Percentiles rank a stretch among this genome's conserved stretches.
phyloP scores from a whole-genome alignment of 1,284 basidiomycete species.

The Ceratobasidium sp. region DNA sequence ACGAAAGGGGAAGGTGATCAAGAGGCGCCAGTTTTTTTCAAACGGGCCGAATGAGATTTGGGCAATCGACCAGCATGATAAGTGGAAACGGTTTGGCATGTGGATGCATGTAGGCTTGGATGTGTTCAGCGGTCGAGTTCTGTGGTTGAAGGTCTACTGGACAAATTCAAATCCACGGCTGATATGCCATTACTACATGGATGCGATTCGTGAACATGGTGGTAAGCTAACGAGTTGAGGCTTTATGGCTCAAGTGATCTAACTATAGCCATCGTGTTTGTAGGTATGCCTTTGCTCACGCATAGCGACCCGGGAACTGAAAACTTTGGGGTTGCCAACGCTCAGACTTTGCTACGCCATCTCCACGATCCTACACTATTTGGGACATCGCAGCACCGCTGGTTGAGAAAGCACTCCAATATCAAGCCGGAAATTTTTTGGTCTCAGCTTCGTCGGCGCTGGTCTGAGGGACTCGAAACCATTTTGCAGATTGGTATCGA shows the following conservation, averaged over 20 bases:
- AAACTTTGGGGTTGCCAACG: slow-evolving; percentile 61
- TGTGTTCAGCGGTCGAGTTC: slow-evolving; percentile 55
- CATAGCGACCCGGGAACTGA: slow-evolving; percentile 62
- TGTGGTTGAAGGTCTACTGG: slow-evolving; percentile 63
- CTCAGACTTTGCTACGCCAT: slow-evolving; percentile 58
- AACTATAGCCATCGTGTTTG: too few relatives aligned
- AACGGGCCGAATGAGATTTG: slow-evolving; percentile 61
- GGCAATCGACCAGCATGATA: slow-evolving; percentile 63
- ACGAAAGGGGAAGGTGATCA: neutral
- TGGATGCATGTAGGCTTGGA: slow-evolving; percentile 60
- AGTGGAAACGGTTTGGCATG: slow-evolving; percentile 61
- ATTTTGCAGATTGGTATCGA: slow-evolving; percentile 54
- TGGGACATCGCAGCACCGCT: slow-evolving; percentile 59
- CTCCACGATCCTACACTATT: slow-evolving; percentile 56
- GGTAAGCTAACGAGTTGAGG: too few relatives aligned
- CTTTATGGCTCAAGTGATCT: too few relatives aligned
- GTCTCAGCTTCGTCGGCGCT: slow-evolving; percentile 55
- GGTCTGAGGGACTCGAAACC: slow-evolving; percentile 57
- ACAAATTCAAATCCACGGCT: slow-evolving; percentile 61
- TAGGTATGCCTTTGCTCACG: slow-evolving; percentile 58
- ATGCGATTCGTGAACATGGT: slow-evolving; percentile 51
- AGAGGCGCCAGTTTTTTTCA: slow-evolving; percentile 8
- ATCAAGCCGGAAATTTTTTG: slow-evolving; percentile 60
- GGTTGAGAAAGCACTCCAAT: slow-evolving; percentile 57
- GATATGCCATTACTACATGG: slow-evolving; percentile 57